These are phyloP conservation scores for Salvia rosmarinus DNA, from an alignment of 257 asterid species.

Conservation along the genomic window DNA sequence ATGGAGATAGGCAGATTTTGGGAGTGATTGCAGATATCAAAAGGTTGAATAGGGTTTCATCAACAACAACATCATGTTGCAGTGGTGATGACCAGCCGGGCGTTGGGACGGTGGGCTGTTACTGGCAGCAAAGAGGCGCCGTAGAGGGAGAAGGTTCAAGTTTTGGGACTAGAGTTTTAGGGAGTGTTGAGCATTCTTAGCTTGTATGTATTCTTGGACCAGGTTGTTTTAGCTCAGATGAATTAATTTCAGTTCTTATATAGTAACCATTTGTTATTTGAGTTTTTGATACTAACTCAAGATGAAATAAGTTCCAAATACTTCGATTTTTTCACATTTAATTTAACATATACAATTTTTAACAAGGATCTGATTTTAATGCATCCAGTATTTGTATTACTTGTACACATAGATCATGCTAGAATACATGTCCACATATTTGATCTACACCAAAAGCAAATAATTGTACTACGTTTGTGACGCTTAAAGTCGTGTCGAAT, in stretches of 20 bases:
- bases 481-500: too few relatives aligned
- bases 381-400: too few relatives aligned
- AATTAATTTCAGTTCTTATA: not conserved
- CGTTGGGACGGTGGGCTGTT: conserved; percentile 56
- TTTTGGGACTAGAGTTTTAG: not conserved
- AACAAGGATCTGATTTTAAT: too few relatives aligned
- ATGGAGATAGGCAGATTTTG: conserved; percentile 41
- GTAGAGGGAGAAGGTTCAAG: not conserved
- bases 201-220: not conserved
- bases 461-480: too few relatives aligned
- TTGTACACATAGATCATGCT: too few relatives aligned
- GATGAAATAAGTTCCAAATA: not conserved
- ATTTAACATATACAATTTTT: too few relatives aligned
- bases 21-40: conserved; percentile 43
- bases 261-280: not conserved
- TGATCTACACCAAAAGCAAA: too few relatives aligned
- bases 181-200: not conserved
- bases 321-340: too few relatives aligned
- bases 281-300: not conserved
- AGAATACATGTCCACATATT: too few relatives aligned
- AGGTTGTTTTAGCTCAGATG: not conserved
- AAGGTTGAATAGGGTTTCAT: conserved; percentile 32
- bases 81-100: conserved; percentile 38
- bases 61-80: conserved; percentile 33
- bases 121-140: conserved; percentile 46